Base-by-base conservation (phyloP, 495 filamentous ascomycete species). In the Staphylotrichum tortipilum region DNA sequence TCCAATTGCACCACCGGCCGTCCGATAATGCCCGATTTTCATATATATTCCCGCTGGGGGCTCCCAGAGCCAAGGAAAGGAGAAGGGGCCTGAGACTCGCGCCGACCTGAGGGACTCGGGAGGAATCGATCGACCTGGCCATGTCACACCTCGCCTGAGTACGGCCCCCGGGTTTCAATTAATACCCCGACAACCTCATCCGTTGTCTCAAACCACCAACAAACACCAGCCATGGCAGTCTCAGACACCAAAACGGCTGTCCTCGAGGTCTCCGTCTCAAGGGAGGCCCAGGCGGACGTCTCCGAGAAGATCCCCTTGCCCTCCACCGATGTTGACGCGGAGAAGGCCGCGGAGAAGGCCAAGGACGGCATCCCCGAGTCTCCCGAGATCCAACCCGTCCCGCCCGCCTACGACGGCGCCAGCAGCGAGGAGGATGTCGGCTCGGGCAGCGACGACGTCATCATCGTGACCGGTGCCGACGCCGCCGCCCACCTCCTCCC, bases 401-500 rank as follows among this genome's bases (percentile, higher is more conserved):
- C 22, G 5, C 47, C 47, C 2, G 38, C 29, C 8, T 50, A 34
- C 22, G 47, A 50, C 15, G 14, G 8, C 7, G 28, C 23, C n/a
- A 42, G 47, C 29, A 35, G 30, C 19, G 14, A 28, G 18, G 38
- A 36, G 14, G 34, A 50, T 44, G 52, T 64, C 55, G 17, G 64
- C 60, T n/a, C n/a, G n/a, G 50, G 55, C 57, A 14, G 62, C 62
- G 56, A 69, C 57, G 14, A 59, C 59, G 6, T 11, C 21, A 24
- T 62, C 67, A 61, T 61, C 49, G 36, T 53, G 30, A 57, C 57
- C 14, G 57, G 57, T 23, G 47, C 57, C 40, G 57, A 60, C 31
- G 57, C 57, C 1, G 50, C 57, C 38, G 6, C 5, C 3, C 45
- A 60, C 37, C 55, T 77, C 34, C 56, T 76, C 12, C 63, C 74